Evolutionary conservation across 805 yeast genomes (phyloP).

Genomic region (Starmerella vaccinii): DNA sequence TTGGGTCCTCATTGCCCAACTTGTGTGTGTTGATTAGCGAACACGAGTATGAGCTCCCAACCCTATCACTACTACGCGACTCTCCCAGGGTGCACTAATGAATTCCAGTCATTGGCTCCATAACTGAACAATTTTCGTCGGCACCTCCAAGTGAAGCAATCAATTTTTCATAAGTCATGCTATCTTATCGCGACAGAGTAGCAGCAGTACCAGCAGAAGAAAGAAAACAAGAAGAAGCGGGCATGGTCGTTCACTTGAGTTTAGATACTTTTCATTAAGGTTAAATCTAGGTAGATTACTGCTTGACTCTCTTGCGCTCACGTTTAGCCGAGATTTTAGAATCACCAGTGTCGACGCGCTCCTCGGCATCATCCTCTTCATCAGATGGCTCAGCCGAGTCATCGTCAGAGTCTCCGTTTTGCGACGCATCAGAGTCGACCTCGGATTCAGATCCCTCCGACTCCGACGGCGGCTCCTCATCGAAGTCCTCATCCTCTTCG

Average conservation of each 20-base stretch:
- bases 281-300: not conserved
- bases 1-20: not conserved
- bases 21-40: not conserved
- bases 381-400: slow-evolving; percentile 7
- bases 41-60: not conserved
- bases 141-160: too few species aligned
- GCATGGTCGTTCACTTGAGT: too few species aligned
- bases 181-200: too few species aligned
- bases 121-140: too few species aligned
- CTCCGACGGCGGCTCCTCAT: slow-evolving; percentile 52
- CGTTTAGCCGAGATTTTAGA: slow-evolving; percentile 14
- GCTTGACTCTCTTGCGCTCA: slow-evolving; percentile 14
- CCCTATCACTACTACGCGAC: not conserved
- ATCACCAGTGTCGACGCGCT: slow-evolving; percentile 16
- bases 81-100: too few species aligned
- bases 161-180: not conserved
- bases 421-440: slow-evolving; percentile 9
- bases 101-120: too few species aligned
- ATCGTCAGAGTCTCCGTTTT: slow-evolving; percentile 3
- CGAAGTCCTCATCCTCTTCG: slow-evolving; percentile 69
- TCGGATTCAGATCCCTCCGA: slow-evolving; percentile 51
- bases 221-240: too few species aligned
- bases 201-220: too few species aligned
- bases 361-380: slow-evolving; percentile 11
- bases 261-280: not conserved